Evolutionary conservation across 2,329 filamentous ascomycete genomes (phyloP), one percentile per base, ranked within the genome.

Genomic region (Thermochaetoides dissita): DNA sequence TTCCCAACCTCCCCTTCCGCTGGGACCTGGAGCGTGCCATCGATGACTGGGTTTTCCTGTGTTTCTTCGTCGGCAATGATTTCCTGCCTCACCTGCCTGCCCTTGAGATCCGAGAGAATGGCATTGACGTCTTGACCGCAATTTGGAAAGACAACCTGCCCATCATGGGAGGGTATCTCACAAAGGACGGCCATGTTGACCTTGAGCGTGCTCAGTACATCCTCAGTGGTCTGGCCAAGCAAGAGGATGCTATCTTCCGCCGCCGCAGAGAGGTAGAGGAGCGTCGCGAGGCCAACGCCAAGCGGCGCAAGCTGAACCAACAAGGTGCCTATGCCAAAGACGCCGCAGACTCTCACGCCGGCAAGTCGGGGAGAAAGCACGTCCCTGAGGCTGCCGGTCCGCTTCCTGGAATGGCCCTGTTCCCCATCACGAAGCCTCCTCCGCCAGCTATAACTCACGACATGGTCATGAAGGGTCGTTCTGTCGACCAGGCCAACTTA

Each of bases 11-110:
- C 51, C 80, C 81, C 2, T 96, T 96, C 63, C 75, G 76, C 42
- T 96, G 94, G 62, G 87, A 98, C 58, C 70, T 98, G 36, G 91
- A 98, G 63, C 79, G 91, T 50, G 88, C 88, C 28, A 75, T 98
- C 65, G 91, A 98, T 61, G 91, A 98, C 69, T 98, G 98, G 64
- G 96, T 98, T 59, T 76, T 98, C 48, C 95, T 98, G 87, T 89
- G 88, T 39, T 98, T 98, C 67, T 98, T 98, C 62, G 86, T 98
- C 54, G 91, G 91, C 59, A 98, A 98, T 62, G 93, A 98, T 67
- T 98, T 98, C 65, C 66, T 98, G 52, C 91, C 91, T 39, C 91
- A 98, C 69, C 69, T 98, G 45, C 91, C 91, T n/a, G 94, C 89
- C 55, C 72, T 98, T 45, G 91, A 96, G 60, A 96, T 98, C 59